phyloP scores from a whole-genome alignment of 2,329 filamentous ascomycete genomes.

The Endoconidiophora laricicola region DNA sequence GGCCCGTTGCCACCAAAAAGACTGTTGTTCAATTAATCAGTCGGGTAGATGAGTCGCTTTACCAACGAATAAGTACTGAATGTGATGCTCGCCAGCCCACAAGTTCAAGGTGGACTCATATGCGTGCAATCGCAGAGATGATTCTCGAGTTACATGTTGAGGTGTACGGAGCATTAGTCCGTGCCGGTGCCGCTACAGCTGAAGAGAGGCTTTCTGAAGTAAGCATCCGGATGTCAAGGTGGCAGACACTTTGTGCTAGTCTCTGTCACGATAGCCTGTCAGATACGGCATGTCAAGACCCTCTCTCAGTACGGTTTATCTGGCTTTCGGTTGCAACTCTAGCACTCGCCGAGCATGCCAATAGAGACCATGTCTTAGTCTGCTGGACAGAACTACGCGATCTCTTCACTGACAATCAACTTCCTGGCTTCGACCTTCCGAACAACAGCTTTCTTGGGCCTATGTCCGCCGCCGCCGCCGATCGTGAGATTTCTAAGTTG shows the following conservation, averaged over 20 bases:
- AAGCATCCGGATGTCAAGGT: slow-evolving; percentile 2
- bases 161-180: slow-evolving; percentile 30
- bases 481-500: slow-evolving; percentile 78
- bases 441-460: slow-evolving; percentile 86
- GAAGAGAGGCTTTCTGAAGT: slow-evolving; percentile 8
- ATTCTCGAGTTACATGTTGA: slow-evolving; percentile 46
- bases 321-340: slow-evolving; percentile 40
- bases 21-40: slow-evolving; percentile 40
- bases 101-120: slow-evolving; percentile 1
- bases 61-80: slow-evolving; percentile 20
- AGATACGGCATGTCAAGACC: slow-evolving; percentile 17
- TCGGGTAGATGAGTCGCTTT: slow-evolving; percentile 35
- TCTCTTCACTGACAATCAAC: slow-evolving; percentile 26
- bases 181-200: slow-evolving; percentile 4
- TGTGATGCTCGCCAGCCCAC: neutral
- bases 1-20: slow-evolving; percentile 41
- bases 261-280: slow-evolving; percentile 5
- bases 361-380: slow-evolving; percentile 38
- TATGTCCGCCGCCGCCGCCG: slow-evolving; percentile 65
- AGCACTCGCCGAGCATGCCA: slow-evolving; percentile 34
- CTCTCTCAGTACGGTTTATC: slow-evolving; percentile 34
- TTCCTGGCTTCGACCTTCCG: slow-evolving; percentile 41
- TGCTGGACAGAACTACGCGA: slow-evolving; percentile 43
- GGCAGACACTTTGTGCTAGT: slow-evolving; percentile 7
- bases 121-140: slow-evolving; percentile 31